Evolutionary conservation across 2,329 filamentous ascomycete genomes (phyloP), one percentile per base, ranked within the genome.

Genomic region (Aspergillus sp.): DNA sequence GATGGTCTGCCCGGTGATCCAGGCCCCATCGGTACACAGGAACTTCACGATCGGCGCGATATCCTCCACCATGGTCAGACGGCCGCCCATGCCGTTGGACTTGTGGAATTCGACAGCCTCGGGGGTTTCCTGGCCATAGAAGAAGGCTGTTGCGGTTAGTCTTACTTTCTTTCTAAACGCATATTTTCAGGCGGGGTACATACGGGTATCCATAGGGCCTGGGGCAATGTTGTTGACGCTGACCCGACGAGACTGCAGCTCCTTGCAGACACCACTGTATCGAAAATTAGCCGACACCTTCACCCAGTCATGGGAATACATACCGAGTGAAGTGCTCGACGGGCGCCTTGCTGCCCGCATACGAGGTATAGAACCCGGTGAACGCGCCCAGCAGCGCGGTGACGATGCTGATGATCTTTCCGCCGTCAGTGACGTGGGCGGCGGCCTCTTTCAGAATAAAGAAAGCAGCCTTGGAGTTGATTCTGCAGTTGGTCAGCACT

Each of bases 321-420:
- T 74, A 64, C 69, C 81, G 75, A 3, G 77, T 79, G 69, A 84
- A 78, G 65, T 84, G 79, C 64, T 85, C 82, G 35, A 85, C 76
- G 2, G 82, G 79, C 32, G 81, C 82, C 60, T 86, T 85, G 48
- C 79, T 73, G 13, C 74, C 76, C 22, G 75, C 75, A 47, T 79
- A 78, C 0, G 71, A 73, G 1, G 74, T 77, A 54, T 78, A 78
- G 55, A 65, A 68, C 32, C 73, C 71, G 0, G 73, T 78, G 51
- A 77, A 78, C n/a, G 74, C 76, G 10, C 70, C 75, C 4, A 77
- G 67, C 42, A 78, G 65, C 1, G 73, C 69, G 2, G 75, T 78
- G 30, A 77, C 72, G 42, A 76, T 73, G 38, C 71, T 76, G 63
- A 78, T 74, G 53, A 78, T 70, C 64, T 76, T 77, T 50, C 76